A percentile compares a stretch with the other conserved stretches of the same genome.
Conservation (phyloP, 805 yeast genomes). For the Ogataea siamensis region DNA sequence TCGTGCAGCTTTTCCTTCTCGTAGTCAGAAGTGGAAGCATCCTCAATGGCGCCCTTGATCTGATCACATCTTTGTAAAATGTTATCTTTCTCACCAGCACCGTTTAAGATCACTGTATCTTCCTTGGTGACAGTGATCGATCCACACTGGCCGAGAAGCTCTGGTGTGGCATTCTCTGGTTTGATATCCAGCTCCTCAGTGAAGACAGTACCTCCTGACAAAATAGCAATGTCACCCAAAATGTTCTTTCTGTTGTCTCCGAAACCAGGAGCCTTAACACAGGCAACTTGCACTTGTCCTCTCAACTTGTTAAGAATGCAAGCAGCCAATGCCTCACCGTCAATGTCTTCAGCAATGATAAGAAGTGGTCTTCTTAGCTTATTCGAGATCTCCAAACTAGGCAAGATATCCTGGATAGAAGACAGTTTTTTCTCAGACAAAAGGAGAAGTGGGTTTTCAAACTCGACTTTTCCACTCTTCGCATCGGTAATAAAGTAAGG, state of each 20-base stretch:
- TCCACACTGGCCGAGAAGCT: conserved; percentile 87
- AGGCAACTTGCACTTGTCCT: conserved; percentile 97
- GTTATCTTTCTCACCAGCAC: conserved; percentile 82
- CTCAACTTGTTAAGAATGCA: conserved; percentile 95
- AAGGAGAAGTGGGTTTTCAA: conserved; percentile 86
- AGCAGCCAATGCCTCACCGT: conserved; percentile 98
- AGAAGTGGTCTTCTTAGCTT: conserved; percentile 90
- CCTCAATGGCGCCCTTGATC: conserved; percentile 78
- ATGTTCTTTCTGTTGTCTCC: conserved; percentile 98
- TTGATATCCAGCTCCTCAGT: conserved; percentile 94
- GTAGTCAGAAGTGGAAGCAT: conserved; percentile 77
- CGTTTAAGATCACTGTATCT: conserved; percentile 91
- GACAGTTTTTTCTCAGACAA: conserved; percentile 91
- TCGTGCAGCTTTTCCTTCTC: conserved; percentile 97
- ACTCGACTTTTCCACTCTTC: conserved; percentile 89
- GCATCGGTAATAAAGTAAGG: conserved; percentile 96
- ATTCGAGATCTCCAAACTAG: conserved; percentile 90
- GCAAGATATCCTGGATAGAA: conserved; percentile 85
- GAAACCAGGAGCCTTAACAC: conserved; percentile 98
- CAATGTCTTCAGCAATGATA: conserved; percentile 92
- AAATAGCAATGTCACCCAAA: conserved; percentile 90
- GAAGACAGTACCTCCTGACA: conserved; percentile 88
- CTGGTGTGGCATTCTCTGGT: conserved; percentile 91
- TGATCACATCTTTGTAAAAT: conserved; percentile 89
- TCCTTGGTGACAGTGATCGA: conserved; percentile 91